phyloP scores from a whole-genome alignment of 495 filamentous ascomycete genomes.

The Aspergillus sclerotioniger region DNA sequence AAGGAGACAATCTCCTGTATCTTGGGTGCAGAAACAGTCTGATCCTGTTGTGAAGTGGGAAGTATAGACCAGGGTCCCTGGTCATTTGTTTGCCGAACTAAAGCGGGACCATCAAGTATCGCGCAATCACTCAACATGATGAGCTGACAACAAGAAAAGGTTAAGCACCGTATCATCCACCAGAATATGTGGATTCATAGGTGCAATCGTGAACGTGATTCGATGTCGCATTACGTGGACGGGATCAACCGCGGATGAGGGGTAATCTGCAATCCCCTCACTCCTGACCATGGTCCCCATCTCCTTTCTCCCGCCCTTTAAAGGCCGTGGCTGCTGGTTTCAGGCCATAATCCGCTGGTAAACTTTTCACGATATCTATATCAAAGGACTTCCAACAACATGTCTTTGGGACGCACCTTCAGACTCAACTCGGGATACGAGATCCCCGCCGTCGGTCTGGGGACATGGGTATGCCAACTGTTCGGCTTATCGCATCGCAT shows the following conservation, averaged over 20 bases:
- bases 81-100: neutral
- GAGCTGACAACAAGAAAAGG: neutral
- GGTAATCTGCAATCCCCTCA: slow-evolving; percentile 7
- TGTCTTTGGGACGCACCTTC: slow-evolving; percentile 39
- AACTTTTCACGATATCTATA: neutral
- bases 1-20: no score
- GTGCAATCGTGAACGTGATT: neutral
- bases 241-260: slow-evolving; percentile 11
- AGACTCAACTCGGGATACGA: slow-evolving; percentile 42
- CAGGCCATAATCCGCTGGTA: neutral
- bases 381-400: slow-evolving; percentile 8
- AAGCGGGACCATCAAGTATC: neutral
- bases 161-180: neutral
- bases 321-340: neutral
- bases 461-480: slow-evolving; percentile 28
- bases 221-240: neutral
- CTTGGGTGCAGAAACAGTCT: no score
- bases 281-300: neutral
- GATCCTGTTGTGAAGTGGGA: neutral
- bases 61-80: neutral
- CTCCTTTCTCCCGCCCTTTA: neutral
- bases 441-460: slow-evolving; percentile 38
- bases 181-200: neutral
- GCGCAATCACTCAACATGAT: slow-evolving; percentile 1
- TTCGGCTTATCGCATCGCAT: neutral